A percentile compares a stretch with the other conserved stretches of the same genome.
phyloP scores from a whole-genome alignment of 2,329 filamentous ascomycete species.

The Keithomyces neogunnii region DNA sequence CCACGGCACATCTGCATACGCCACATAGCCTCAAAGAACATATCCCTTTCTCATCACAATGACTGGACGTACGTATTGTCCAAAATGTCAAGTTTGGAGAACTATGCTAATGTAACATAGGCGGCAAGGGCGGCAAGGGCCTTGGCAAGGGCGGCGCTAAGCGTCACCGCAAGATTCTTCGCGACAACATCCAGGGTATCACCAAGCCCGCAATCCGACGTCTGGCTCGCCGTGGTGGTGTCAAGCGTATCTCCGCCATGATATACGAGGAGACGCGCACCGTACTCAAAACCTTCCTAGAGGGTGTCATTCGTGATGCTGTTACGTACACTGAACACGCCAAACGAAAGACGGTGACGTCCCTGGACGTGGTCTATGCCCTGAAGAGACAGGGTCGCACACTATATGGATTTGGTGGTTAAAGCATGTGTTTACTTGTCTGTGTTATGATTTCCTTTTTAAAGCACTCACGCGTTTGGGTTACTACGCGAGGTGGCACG shows the following conservation, averaged over 20 bases:
- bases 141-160: conserved; percentile 98
- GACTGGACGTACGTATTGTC: conserved; percentile 60
- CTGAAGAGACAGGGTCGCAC: conserved; percentile 65
- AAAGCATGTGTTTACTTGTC: conserved; percentile 25
- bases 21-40: conserved; percentile 7
- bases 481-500: conserved; percentile 14
- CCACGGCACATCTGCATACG: not conserved
- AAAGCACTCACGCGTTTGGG: not conserved
- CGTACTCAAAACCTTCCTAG: conserved; percentile 71
- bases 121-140: conserved; percentile 93
- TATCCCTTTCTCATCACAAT: conserved; percentile 36
- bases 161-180: conserved; percentile 98
- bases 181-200: conserved; percentile 99
- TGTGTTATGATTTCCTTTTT: conserved; percentile 26
- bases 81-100: not conserved
- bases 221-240: conserved; percentile 98
- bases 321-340: conserved; percentile 75
- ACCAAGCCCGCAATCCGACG: conserved; percentile 97
- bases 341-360: conserved; percentile 73
- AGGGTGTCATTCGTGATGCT: conserved; percentile 67
- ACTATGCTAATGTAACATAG: conserved; percentile 47
- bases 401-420: conserved; percentile 86
- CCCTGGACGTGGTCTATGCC: conserved; percentile 58
- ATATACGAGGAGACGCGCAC: conserved; percentile 73
- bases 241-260: conserved; percentile 99